Base-by-base conservation (phyloP, 192 early-diverging fungal species). In the Pilaira anomala region DNA sequence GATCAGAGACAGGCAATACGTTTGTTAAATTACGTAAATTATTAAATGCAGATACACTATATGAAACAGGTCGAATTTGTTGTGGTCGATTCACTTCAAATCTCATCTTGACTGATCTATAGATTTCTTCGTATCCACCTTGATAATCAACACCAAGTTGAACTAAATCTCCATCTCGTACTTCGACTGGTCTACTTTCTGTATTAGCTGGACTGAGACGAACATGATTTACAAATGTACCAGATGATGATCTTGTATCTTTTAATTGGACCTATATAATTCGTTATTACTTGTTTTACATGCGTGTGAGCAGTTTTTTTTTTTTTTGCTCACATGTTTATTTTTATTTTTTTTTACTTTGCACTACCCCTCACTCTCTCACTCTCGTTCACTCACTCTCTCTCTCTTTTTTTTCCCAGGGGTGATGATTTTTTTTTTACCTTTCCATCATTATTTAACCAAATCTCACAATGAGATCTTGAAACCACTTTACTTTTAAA, bases 141-240 rank as follows among this genome's bases (percentile, higher is more conserved):
- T 92, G 90, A 70, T 93, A 95, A 68, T 95, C 93, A 14, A 93
- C 86, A 29, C 93, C 93, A 36, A 95, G 76, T 78, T 95, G 91
- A 19, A 95, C 77, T 48, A 95, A 83, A 58, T 95, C 93, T 11
- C 90, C 90, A 71, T 89, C 85, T 54, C 86, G 83, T 56, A 95
- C 51, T 48, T 87, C 83, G 21, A 85, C 80, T 22, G 90, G 84
- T 55, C 79, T 63, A 63, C 88, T 90, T 69, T 93, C 90, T 54
- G 88, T 85, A 1, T 85, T 86, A 14, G 90, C 84, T 13, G 91
- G 88, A 73, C 84, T 85, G 28, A 95, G 71, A 14, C 93, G 77
- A 72, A 92, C 84, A 76, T 93, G 85, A 81, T 95, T 95, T 21
- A 95, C 73, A 65, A 94, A 95, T 21, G 93, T 95, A 13, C 93